Conservation (phyloP, 148 eudicot species). For the Rhododendron ovatum region DNA sequence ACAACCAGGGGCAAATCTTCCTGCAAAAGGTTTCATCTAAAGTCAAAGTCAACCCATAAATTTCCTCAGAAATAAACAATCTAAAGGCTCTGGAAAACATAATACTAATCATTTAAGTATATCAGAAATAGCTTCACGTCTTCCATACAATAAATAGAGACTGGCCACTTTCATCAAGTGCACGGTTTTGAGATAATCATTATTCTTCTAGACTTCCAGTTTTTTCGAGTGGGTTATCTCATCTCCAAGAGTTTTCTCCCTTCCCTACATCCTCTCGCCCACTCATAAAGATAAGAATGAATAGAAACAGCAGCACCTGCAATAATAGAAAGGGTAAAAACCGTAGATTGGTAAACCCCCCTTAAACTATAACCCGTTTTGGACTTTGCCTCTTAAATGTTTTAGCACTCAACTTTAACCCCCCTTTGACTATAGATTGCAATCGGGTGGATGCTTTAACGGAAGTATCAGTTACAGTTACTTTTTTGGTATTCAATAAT, state of each 20-base stretch:
- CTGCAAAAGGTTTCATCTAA: constrained; percentile 26
- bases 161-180: neutral
- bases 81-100: neutral
- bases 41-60: neutral
- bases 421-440: neutral
- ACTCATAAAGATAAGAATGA: neutral
- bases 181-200: neutral
- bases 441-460: neutral
- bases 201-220: neutral
- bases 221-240: neutral
- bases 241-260: neutral
- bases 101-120: neutral
- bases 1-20: constrained; percentile 69
- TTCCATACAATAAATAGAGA: neutral
- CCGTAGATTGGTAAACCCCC: neutral
- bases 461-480: neutral
- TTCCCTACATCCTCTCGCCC: neutral
- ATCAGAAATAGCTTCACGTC: neutral
- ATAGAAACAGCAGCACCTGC: neutral
- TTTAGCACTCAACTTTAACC: neutral
- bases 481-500: neutral
- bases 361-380: neutral
- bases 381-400: neutral
- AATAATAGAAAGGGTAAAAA: neutral
- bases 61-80: neutral